phyloP scores from a whole-genome alignment of 257 asterid species.

The Rauvolfia tetraphylla region DNA sequence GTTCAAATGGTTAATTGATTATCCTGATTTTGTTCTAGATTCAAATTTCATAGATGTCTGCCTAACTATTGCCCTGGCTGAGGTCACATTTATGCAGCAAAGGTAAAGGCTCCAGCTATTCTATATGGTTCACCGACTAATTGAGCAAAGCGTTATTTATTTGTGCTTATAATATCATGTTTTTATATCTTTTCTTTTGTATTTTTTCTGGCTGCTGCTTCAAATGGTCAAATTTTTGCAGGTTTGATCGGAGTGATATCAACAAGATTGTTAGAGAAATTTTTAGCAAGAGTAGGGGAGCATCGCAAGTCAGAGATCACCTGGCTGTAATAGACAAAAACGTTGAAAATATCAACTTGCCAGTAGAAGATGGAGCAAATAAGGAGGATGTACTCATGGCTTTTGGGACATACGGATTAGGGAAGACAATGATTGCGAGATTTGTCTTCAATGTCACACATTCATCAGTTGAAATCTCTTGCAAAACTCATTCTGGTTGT shows the following conservation, averaged over 20 bases:
- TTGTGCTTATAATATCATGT: too few relatives aligned
- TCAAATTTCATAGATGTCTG: background rate
- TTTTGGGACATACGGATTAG: too few relatives aligned
- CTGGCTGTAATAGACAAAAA: background rate
- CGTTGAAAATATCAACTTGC: too few relatives aligned
- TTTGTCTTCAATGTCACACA: constrained; percentile 24
- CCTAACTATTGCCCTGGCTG: background rate
- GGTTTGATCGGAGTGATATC: too few relatives aligned
- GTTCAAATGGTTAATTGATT: background rate
- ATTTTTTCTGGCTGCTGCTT: too few relatives aligned
- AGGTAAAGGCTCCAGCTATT: background rate
- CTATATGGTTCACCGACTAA: background rate
- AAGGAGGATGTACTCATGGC: constrained; percentile 1
- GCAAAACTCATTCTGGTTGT: too few relatives aligned
- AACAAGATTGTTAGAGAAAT: too few relatives aligned
- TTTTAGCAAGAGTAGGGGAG: too few relatives aligned
- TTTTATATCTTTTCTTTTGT: too few relatives aligned
- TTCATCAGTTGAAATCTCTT: too few relatives aligned
- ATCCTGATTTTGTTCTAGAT: background rate
- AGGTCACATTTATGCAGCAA: background rate
- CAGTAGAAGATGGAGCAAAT: too few relatives aligned
- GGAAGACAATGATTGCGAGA: constrained; percentile 30
- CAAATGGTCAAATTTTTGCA: background rate
- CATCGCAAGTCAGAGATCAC: background rate
- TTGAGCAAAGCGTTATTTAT: too few relatives aligned